Base-by-base conservation (phyloP, 495 filamentous ascomycete species). In the Aspergillus wentii region DNA sequence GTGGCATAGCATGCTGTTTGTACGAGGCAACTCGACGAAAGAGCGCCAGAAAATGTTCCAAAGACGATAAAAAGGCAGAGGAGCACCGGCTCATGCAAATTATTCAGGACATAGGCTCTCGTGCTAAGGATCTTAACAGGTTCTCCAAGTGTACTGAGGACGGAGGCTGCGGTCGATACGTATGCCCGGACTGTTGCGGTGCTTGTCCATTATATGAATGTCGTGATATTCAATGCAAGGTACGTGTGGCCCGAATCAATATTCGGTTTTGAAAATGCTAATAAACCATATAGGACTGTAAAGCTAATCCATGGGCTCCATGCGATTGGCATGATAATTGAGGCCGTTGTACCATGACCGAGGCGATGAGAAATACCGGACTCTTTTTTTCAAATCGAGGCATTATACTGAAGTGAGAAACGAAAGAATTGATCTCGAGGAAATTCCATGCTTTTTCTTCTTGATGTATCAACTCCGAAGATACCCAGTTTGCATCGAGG, bases 121-220 rank as follows among this genome's bases (percentile, higher is more conserved):
- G 35, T 11, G 42, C 39, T 28, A 48, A 38, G 29, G 47, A 51
- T 20, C 21, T n/a, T 1, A 30, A 17, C 14, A 62, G 56, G 0
- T 66, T 53, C 38, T 40, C 54, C 5, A 17, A 48, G 22, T 66
- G 62, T 26, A 49, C 49, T 1, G 19, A 22, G 23, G 38, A 20
- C 8, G 42, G 40, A 4, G 54, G 48, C 13, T 66, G 62, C 20
- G 42, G 38, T 13, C 40, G 38, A n/a, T 26, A 52, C 21, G 45
- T 64, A 5, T 66, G 62, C 29, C 52, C 56, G 2, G 23, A 37
- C 13, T 66, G 58, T 33, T 58, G 52, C 30, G 58, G 62, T 7
- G 29, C 41, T 5, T 66, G 62, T 38, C 51, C 56, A 1, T 44
- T 36, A 20, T 28, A 47, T 21, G 40, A 51, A 20, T 64, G 62